Evolutionary conservation across 495 filamentous ascomycete species (phyloP), one percentile per base, ranked within the genome.

Genomic region (Cercophora sp.): DNA sequence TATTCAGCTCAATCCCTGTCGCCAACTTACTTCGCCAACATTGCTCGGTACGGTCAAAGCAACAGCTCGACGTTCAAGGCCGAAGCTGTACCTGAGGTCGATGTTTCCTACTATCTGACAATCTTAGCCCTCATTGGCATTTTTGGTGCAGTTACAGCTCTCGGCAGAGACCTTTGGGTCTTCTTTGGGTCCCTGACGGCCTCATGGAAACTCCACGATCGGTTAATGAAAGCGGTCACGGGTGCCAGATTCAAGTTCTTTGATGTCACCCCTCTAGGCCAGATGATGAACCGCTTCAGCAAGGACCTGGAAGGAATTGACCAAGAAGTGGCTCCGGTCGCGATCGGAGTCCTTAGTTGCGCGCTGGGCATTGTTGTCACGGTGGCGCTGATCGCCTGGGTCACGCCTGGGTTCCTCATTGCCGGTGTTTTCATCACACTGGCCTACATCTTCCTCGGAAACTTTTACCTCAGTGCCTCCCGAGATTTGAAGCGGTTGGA

Each of bases 211-310:
- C 82, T 99, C 10, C 94, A 99, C 65, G 75, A 82, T 49, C 78
- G 81, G 22, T 79, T 99, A 39, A 84, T 97, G 68, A 76, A 81
- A 20, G 73, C 87, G 3, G 80, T 99, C 23, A 85, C 88, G 49
- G 84, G 91, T 45, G 94, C 94, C 13, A 89, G 88, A 62, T 95
- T 97, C 73, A 87, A 87, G 56, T 99, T 99, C 75, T 99, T 99
- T 64, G 94, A 99, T 66, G 89, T 89, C 1, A 99, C 94, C 2
- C 94, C 94, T 5, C 80, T 96, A 0, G 94, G 94, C 10, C 93
- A 96, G 68, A 78, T 99, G 56, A 97, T 97, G 87, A 99, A 99
- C 67, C 79, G 94, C 31, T 99, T 99, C 69, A 96, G 92, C 55
- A 97, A 96, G 68, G 94, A 97, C 68, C 78, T 97, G 22, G 93